Base-by-base conservation (phyloP, 2,329 filamentous ascomycete species). In the Elsinoe fawcettii region DNA sequence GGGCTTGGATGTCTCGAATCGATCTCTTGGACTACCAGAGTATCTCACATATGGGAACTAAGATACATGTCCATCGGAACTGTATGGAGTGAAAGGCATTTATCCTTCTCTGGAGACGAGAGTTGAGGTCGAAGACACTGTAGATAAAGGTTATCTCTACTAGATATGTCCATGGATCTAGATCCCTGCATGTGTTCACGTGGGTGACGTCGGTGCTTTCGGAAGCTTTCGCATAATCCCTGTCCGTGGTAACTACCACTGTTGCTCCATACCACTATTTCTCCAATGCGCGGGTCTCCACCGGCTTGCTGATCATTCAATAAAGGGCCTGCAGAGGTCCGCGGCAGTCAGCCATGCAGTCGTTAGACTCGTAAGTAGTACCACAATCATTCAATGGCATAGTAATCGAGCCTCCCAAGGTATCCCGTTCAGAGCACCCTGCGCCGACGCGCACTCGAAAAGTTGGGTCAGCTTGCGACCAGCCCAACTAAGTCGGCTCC, bases 381-480 rank as follows among this genome's bases (percentile, higher is more conserved):
- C 9, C 14, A 11, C 32, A 9, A 2, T 2, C 8, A 14, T 11
- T 53, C 30, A 25, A 53, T 30, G 18, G 30, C 49, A 53, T n/a
- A 2, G 7, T 5, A 6, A 22, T 16, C 39, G 8, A 37, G 3
- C 32, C 14, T n/a, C 9, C 7, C 8, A 27, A 61, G 59, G 32
- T 57, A 61, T 51, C 56, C 57, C 23, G 44, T 47, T 36, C 54
- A 58, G 32, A 54, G 57, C 30, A 37, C 64, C 44, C 73, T 77
- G 57, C 69, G 76, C 55, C 72, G 75, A 64, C 71, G 73, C 63
- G 77, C 77, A 49, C 71, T 80, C 63, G 71, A 77, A 66, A 77
- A 75, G 67, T 73, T 80, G 58, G 77, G 76, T 30, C 66, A 67
- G 16, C 70, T 80, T 37, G 75, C 75, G 2, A 74, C 75, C 36